Conservation (phyloP, 345 rosid genomes). For the Trapa bicornis region DNA sequence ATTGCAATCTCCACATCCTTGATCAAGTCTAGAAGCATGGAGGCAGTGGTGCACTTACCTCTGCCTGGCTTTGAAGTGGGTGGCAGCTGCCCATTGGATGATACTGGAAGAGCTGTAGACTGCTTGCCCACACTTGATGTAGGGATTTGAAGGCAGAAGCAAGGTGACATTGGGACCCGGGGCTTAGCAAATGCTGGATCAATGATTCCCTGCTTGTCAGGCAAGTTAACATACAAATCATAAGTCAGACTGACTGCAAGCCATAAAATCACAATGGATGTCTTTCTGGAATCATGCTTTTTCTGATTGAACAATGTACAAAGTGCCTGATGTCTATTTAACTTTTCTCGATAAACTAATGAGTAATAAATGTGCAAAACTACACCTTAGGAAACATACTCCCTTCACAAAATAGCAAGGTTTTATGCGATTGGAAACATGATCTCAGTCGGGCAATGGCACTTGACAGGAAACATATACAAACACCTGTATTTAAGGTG, state of each 20-base stretch:
- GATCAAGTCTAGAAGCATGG: slow-evolving; percentile 49
- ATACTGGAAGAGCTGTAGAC: slow-evolving; percentile 37
- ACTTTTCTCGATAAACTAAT: too few relatives aligned
- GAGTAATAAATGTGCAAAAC: too few relatives aligned
- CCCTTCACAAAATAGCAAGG: too few relatives aligned
- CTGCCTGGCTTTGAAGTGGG: slow-evolving; percentile 56
- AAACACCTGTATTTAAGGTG: too few relatives aligned
- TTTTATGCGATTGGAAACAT: too few relatives aligned
- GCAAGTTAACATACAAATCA: slow-evolving; percentile 5
- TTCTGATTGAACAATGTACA: too few relatives aligned
- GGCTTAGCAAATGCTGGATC: slow-evolving; percentile 77
- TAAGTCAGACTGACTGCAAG: not conserved
- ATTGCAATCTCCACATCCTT: slow-evolving; percentile 85
- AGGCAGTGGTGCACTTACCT: slow-evolving; percentile 68
- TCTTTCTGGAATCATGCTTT: too few relatives aligned
- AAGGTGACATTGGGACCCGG: slow-evolving; percentile 55
- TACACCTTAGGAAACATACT: too few relatives aligned
- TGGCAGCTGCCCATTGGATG: slow-evolving; percentile 61
- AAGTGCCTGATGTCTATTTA: too few relatives aligned
- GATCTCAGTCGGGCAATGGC: too few relatives aligned
- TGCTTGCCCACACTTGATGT: slow-evolving; percentile 26
- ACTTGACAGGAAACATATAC: too few relatives aligned
- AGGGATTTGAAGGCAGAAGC: slow-evolving; percentile 77
- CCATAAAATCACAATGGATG: not conserved
- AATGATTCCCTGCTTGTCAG: slow-evolving; percentile 52